Evolutionary conservation across 2,329 filamentous ascomycete species (phyloP).

Genomic region (Onygena corvina): DNA sequence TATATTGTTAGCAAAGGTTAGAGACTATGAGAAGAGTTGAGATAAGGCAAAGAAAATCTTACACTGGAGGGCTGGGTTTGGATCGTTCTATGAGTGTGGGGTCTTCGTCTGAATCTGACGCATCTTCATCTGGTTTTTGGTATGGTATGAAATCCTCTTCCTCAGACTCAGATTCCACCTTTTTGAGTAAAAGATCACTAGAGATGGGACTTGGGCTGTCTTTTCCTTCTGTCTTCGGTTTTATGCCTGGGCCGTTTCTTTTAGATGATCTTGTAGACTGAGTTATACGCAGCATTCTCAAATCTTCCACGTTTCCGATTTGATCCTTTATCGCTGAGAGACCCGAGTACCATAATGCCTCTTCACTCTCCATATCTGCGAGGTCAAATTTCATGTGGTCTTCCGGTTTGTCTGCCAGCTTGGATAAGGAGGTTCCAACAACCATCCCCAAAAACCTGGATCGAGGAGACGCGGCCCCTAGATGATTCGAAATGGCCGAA

Average conservation of each 20-base stretch:
- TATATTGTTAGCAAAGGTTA: slow-evolving; percentile 12
- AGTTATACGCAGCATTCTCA: slow-evolving; percentile 27
- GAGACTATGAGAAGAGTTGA: not conserved
- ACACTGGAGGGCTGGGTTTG: slow-evolving; percentile 71
- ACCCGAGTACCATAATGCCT: slow-evolving; percentile 62
- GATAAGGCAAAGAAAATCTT: slow-evolving; percentile 21
- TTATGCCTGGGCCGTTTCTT: not conserved
- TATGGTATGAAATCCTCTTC: slow-evolving; percentile 64
- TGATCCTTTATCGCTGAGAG: slow-evolving; percentile 53
- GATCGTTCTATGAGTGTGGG: slow-evolving; percentile 73
- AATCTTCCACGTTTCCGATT: slow-evolving; percentile 45
- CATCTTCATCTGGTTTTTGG: slow-evolving; percentile 73
- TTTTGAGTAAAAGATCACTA: slow-evolving; percentile 42
- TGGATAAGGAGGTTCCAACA: slow-evolving; percentile 61
- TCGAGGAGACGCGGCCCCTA: slow-evolving; percentile 61
- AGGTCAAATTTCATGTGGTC: slow-evolving; percentile 72
- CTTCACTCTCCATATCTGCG: slow-evolving; percentile 60
- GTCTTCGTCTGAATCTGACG: slow-evolving; percentile 86
- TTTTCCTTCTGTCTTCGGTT: slow-evolving; percentile 14
- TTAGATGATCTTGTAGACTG: slow-evolving; percentile 11
- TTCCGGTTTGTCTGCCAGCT: slow-evolving; percentile 53
- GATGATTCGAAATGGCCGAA: slow-evolving; percentile 68
- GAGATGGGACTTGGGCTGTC: not conserved
- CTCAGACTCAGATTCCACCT: slow-evolving; percentile 52
- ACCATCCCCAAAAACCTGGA: slow-evolving; percentile 79